Evolutionary conservation across 306 rosid species (phyloP), one percentile per base, ranked within the genome.

Genomic region (Sesbania bispinosa): DNA sequence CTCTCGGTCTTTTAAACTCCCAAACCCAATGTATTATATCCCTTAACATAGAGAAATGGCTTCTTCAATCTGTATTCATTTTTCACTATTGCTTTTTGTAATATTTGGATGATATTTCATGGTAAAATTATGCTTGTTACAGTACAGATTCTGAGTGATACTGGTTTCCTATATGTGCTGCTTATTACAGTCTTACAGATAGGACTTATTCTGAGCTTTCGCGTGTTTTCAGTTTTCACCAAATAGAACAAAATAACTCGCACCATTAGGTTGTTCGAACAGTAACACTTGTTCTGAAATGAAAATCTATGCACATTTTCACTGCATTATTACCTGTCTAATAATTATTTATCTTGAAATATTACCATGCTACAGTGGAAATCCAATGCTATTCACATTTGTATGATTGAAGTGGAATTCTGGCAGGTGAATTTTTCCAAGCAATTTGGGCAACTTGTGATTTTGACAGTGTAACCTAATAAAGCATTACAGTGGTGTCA

Each of bases 1-100:
- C 10, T 59, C 65, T 1, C 79, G 94, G 15, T 90, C 97, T 48
- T 94, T 94, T 67, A 94, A 94, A 72, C 88, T 94, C 68, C 97
- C 98, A 8, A 90, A 90, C 80, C 96, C 97, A 35, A 86, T 90
- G 95, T 94, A 94, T 64, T 89, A 83, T 66, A 84, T 93, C 60
- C 10, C 87, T 42, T 90, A 45, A 63, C 35, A 10, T 26, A 26
- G 36, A 3, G 39, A 69, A 58, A 45, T 23, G 65, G 51, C 42
- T 72, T 76, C 81, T 41, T 63, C 71, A 33, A 23, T 20, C 36
- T 68, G 27, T 43, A 51, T 81, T 70, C 69, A 20, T 30, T 76
- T 54, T 14, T 23, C 60, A 10, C 1, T 8, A 58, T 58, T 71
- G 32, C 29, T 62, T 50, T 42, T 19, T 77, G 71, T 43, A 52